phyloP scores from a whole-genome alignment of 371 early-diverging fungal species.

The Catenaria anguillulae region DNA sequence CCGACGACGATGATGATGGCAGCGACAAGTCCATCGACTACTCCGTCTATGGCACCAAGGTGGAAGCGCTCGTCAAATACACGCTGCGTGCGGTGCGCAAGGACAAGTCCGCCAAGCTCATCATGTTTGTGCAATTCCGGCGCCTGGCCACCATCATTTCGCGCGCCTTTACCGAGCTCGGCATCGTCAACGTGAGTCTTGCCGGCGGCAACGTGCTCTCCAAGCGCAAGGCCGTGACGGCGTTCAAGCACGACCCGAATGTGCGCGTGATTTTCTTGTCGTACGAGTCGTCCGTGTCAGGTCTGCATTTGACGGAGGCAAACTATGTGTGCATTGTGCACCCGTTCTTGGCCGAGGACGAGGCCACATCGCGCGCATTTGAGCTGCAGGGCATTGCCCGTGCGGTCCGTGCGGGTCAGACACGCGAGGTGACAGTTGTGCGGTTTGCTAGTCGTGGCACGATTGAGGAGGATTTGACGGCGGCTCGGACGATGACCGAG shows the following conservation, averaged over 20 bases:
- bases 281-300: neutral
- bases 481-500: neutral
- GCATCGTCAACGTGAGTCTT: neutral
- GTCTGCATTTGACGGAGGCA: constrained; percentile 7
- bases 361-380: neutral
- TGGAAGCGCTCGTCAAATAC: neutral
- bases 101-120: constrained; percentile 3
- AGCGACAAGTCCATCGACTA: neutral
- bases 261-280: constrained; percentile 3
- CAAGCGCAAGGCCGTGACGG: neutral
- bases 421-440: neutral
- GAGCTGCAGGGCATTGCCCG: neutral
- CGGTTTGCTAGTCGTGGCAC: neutral
- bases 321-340: constrained; percentile 4
- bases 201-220: neutral
- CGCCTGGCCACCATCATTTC: neutral
- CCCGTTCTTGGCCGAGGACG: constrained; percentile 4
- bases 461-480: constrained; percentile 1
- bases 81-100: neutral
- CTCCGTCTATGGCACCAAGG: constrained; percentile 1
- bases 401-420: neutral
- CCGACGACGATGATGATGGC: neutral
- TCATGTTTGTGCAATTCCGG: constrained; percentile 3
- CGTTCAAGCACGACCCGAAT: neutral
- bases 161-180: constrained; percentile 1